A percentile compares a stretch with the other conserved stretches of the same genome.
These are phyloP conservation scores for Pichia thaimueangensis DNA, from an alignment of 805 yeast species.

Conservation along the genomic window DNA sequence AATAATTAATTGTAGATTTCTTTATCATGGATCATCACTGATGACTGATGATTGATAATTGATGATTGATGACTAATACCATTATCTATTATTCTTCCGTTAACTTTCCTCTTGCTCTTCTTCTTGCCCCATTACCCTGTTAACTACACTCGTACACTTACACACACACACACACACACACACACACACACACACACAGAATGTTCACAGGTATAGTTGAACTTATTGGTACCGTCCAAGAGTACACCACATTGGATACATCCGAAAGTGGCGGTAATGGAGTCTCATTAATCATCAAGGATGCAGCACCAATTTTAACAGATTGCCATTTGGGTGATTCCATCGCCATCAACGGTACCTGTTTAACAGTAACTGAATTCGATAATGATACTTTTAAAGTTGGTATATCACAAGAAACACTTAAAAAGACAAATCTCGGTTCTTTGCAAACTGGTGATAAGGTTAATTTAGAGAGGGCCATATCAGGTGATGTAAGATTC, in stretches of 20 bases:
- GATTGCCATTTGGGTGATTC: conserved; percentile 95
- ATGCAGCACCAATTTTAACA: conserved; percentile 53
- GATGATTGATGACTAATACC: too few relatives aligned
- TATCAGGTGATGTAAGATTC: conserved; percentile 67
- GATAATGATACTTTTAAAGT: conserved; percentile 60
- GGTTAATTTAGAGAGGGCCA: conserved; percentile 92
- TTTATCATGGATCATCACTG: too few relatives aligned
- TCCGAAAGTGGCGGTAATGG: conserved; percentile 64
- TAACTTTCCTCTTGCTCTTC: too few relatives aligned
- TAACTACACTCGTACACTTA: too few relatives aligned
- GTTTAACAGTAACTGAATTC: conserved; percentile 89
- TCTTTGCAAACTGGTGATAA: conserved; percentile 46
- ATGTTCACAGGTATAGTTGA: conserved; percentile 98
- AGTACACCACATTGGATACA: conserved; percentile 40
- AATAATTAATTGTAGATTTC: too few relatives aligned
- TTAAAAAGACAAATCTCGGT: conserved; percentile 74
- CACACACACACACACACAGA: too few relatives aligned
- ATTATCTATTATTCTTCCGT: too few relatives aligned
- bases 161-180: too few relatives aligned
- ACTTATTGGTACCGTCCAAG: conserved; percentile 57
- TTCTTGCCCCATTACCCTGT: too few relatives aligned
- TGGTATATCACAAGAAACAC: conserved; percentile 89
- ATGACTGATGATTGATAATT: too few relatives aligned
- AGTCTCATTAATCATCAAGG: conserved; percentile 57
- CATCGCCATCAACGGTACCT: conserved; percentile 81